phyloP scores from a whole-genome alignment of 1,284 basidiomycete genomes.

The Pseudozyma thailandica region DNA sequence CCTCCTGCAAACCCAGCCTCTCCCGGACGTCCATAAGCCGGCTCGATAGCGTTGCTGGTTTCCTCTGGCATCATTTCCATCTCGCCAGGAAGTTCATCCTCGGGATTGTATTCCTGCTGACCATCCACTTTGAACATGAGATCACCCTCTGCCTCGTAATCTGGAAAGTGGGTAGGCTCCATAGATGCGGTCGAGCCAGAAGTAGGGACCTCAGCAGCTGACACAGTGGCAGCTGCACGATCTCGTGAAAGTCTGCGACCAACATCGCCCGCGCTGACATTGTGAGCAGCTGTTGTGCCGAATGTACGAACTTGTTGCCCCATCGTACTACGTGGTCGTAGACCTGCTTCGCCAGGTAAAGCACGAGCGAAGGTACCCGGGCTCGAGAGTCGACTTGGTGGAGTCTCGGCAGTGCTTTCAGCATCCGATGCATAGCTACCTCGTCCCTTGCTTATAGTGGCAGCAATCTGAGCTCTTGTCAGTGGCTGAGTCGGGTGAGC shows the following conservation, averaged over 20 bases:
- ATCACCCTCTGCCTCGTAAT: slow-evolving; percentile 43
- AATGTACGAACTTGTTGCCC: slow-evolving; percentile 26
- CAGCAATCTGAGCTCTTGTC: slow-evolving; percentile 14
- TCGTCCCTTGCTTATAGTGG: slow-evolving; percentile 16
- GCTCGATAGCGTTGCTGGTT: neutral
- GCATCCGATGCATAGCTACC: slow-evolving; percentile 2
- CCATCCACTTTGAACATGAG: slow-evolving; percentile 43
- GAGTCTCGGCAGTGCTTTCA: neutral
- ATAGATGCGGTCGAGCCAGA: neutral
- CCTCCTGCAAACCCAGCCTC: slow-evolving; percentile 16
- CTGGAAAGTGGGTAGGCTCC: slow-evolving; percentile 11
- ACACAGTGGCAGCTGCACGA: neutral
- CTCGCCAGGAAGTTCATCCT: slow-evolving; percentile 48
- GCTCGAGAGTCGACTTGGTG: slow-evolving; percentile 9
- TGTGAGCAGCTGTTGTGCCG: slow-evolving; percentile 18
- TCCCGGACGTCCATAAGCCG: neutral
- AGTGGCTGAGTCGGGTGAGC: slow-evolving; percentile 3
- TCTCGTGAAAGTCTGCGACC: neutral
- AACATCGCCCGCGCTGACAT: neutral
- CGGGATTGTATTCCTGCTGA: slow-evolving; percentile 33
- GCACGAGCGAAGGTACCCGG: slow-evolving; percentile 9
- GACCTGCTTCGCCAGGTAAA: slow-evolving; percentile 6
- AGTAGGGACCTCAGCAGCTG: neutral
- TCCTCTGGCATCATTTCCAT: slow-evolving; percentile 48
- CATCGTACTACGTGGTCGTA: slow-evolving; percentile 9